Base-by-base conservation (phyloP, 2,329 filamentous ascomycete genomes). In the Colletotrichum musae region DNA sequence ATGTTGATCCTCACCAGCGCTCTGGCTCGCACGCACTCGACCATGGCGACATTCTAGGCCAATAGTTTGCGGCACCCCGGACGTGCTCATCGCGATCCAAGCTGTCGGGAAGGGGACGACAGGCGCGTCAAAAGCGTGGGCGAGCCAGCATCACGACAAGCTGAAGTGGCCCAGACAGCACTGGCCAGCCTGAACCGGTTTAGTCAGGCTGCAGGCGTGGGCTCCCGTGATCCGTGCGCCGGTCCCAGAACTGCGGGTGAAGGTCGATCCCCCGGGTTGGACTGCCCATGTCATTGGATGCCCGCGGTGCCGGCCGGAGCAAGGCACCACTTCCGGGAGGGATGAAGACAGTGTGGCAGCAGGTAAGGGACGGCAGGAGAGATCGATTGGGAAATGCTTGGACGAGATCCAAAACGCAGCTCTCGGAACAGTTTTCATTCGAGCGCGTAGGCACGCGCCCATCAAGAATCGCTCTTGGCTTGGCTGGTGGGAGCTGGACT, bases 211-310 rank as follows among this genome's bases (percentile, higher is more conserved):
- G 57, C 64, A 68, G 45, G 43, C 50, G 45, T 53, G 26, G 21
- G 53, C 66, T 64, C 56, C 61, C 61, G 53, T 41, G 53, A 64
- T 50, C 58, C 24, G 68, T 70, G 68, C 57, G 43, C 59, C 52
- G 39, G 57, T 71, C 68, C 70, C 70, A 69, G 50, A 36, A 50
- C 41, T 72, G 48, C 43, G 70, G 70, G 71, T 70, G 53, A 65
- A 64, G 59, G 64, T 64, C 64, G 70, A 70, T 71, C 70, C 70
- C 68, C 70, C 57, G 48, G 57, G 61, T 36, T 58, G 68, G 57
- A 36, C 57, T 24, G 12, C 24, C 36, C 58, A 18, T 50, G 50
- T 24, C 26, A 70, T 68, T 58, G 63, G 68, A 21, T 41, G 51
- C 45, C 28, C 53, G 32, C 43, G 16, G 47, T 47, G 64, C 32